These are phyloP conservation scores for Claviceps africana DNA, from an alignment of 2,329 filamentous ascomycete species.

Conservation along the genomic window DNA sequence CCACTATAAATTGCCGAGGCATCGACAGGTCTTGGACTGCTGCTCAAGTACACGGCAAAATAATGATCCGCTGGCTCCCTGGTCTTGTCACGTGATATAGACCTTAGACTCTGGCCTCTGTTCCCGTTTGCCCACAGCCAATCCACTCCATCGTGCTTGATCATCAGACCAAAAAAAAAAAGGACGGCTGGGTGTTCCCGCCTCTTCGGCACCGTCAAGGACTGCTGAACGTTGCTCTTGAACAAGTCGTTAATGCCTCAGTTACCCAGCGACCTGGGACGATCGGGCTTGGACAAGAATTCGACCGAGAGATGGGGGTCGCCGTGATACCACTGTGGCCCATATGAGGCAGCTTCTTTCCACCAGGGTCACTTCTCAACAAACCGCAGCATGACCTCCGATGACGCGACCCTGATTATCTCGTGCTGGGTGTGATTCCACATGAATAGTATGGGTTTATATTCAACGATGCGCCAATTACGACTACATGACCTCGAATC, in stretches of 20 bases:
- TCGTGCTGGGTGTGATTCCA: not conserved
- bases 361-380: not conserved
- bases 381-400: not conserved
- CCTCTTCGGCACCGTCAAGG: not conserved
- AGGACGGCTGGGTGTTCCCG: not conserved
- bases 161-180: not conserved
- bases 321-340: not conserved
- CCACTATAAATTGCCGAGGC: constrained; percentile 15
- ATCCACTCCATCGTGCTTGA: not conserved
- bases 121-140: not conserved
- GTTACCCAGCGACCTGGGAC: not conserved
- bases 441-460: not conserved
- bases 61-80: not conserved
- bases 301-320: not conserved
- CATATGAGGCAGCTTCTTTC: not conserved
- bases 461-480: not conserved
- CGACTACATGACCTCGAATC: not conserved
- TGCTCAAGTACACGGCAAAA: not conserved
- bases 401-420: not conserved
- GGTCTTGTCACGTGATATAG: not conserved
- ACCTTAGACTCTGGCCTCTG: not conserved
- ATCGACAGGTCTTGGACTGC: not conserved
- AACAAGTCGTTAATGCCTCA: not conserved
- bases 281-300: not conserved
- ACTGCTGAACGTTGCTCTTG: not conserved